Conservation (phyloP, 2,329 filamentous ascomycete species). For the Colletotrichum sp. region DNA sequence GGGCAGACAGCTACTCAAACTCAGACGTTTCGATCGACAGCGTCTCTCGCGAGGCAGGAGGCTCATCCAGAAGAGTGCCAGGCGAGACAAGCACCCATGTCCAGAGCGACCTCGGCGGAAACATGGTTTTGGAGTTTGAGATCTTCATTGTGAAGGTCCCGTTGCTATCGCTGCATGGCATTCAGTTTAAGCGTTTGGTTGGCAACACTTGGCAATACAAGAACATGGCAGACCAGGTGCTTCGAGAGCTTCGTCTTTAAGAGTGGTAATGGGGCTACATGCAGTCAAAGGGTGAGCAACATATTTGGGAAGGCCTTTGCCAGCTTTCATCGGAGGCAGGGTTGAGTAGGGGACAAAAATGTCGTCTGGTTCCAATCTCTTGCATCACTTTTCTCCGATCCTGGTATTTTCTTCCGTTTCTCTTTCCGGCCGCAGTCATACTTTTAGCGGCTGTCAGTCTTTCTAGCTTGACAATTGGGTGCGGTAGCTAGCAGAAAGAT, state of each 20-base stretch:
- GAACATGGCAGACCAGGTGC: slow-evolving; percentile 95
- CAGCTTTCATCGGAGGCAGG: background rate
- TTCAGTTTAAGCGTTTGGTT: slow-evolving; percentile 96
- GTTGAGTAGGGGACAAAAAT: background rate
- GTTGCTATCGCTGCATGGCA: slow-evolving; percentile 87
- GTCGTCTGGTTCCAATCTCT: background rate
- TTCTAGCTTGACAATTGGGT: background rate
- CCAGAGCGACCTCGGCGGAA: slow-evolving; percentile 85
- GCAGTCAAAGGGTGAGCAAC: background rate
- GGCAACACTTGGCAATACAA: slow-evolving; percentile 99
- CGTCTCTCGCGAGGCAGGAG: slow-evolving; percentile 58
- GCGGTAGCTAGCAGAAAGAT: background rate
- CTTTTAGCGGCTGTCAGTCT: background rate
- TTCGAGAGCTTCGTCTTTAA: slow-evolving; percentile 83
- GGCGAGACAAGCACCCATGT: slow-evolving; percentile 94
- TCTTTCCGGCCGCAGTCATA: background rate
- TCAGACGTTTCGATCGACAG: slow-evolving; percentile 87
- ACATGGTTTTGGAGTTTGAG: slow-evolving; percentile 87
- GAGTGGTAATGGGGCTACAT: background rate
- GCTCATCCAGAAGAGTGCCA: slow-evolving; percentile 63
- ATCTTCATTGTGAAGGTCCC: slow-evolving; percentile 98
- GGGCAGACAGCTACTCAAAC: slow-evolving; percentile 79
- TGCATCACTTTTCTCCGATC: background rate
- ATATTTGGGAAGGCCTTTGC: background rate
- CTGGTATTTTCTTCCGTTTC: background rate